Base-by-base conservation (phyloP, 805 yeast species). In the Metschnikowia gelsemii region DNA sequence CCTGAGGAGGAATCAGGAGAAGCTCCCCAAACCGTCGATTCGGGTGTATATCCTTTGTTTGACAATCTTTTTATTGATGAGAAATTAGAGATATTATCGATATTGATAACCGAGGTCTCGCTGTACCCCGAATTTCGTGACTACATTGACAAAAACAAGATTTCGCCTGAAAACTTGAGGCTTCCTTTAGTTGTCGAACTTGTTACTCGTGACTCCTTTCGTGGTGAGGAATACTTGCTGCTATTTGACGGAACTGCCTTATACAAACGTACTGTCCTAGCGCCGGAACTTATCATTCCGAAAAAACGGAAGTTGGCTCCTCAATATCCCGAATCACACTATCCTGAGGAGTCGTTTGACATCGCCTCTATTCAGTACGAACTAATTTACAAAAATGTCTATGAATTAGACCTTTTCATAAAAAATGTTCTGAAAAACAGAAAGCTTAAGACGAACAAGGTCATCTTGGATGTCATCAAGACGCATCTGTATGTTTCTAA, bases 161-260 rank as follows among this genome's bases (percentile, higher is more conserved):
- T 60, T 14, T 22, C 59, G 2, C 47, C 57, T 8, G 66, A 61
- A 19, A 31, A 39, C 7, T 53, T 65, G 36, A 53, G 69, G 29
- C 42, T 55, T 25, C 43, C 50, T 24, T 40, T 58, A 14, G 24
- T 57, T 36, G 24, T 25, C 9, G 32, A 28, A 32, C 7, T 36
- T 2, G 17, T 38, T 5, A 32, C 45, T 19, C 35, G 31, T 19
- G 37, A 26, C 9, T 9, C 27, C 4, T 18, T 20, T 11, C 37
- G 34, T 3, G 46, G 45, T n/a, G 64, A 57, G 29, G 72, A 67
- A 22, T 70, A 63, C 45, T 50, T 64, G 18, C 57, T 79, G 12
- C 33, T 66, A 8, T 65, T 78, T 45, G 79, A 79, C 45, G 77
- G 75, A 48, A 69, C 74, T 24, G 68, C 84, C 45, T 58, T 81